Evolutionary conservation across 2,329 filamentous ascomycete species (phyloP).

Genomic region (Neonectria coccinea): DNA sequence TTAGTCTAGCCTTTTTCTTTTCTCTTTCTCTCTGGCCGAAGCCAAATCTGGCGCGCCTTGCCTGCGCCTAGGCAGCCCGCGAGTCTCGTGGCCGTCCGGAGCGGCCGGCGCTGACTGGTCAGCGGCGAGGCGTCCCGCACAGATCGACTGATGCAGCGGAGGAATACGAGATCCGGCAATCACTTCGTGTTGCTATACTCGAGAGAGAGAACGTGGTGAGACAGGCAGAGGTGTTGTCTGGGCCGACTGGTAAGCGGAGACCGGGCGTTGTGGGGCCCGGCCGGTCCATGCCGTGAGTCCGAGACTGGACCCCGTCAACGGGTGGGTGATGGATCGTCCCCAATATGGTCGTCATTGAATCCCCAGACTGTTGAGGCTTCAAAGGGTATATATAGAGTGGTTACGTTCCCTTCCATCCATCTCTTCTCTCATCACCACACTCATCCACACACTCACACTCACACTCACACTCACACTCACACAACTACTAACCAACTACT

Average conservation of each 20-base stretch:
- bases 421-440: conserved; percentile 14
- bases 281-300: conserved; percentile 19
- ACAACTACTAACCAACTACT: conserved; percentile 5
- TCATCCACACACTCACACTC: conserved; percentile 1
- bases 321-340: background rate
- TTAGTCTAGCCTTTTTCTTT: background rate
- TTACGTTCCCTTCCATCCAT: conserved; percentile 9
- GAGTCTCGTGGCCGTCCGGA: conserved; percentile 2
- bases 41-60: background rate
- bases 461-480: conserved; percentile 7
- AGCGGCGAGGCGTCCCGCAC: conserved; percentile 1
- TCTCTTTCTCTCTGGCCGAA: background rate
- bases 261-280: conserved; percentile 6
- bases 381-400: conserved; percentile 25
- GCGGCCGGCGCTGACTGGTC: conserved; percentile 14
- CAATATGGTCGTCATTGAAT: conserved; percentile 8
- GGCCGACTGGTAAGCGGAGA: background rate
- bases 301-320: background rate
- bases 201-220: background rate
- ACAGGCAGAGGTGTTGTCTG: background rate
- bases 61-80: background rate
- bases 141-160: conserved; percentile 37
- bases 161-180: conserved; percentile 45
- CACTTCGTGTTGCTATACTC: conserved; percentile 38
- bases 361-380: too few relatives aligned